Base-by-base conservation (phyloP, 2,329 filamentous ascomycete species). In the Onygenales sp. region DNA sequence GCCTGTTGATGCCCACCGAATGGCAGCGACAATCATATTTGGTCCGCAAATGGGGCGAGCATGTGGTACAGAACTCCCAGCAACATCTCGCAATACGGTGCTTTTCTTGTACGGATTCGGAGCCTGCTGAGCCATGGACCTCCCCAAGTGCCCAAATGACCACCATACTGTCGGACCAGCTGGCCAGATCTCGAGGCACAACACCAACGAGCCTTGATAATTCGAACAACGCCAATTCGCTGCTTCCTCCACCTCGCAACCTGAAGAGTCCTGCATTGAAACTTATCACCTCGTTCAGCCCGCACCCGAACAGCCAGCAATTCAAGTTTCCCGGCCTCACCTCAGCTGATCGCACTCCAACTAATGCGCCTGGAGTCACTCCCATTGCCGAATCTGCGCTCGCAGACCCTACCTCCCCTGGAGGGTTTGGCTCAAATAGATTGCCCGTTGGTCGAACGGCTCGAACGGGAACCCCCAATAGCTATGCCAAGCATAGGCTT, bases 31-130 rank as follows among this genome's bases (percentile, higher is more conserved):
- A 95, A 67, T 85, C 87, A 10, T 86, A 87, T 62, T 82, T 98
- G 47, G 83, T 96, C 57, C 84, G 88, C 61, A 92, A 93, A 74
- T 98, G 93, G 93, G 93, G 93, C 54, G 92, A 96, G 63, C 85
- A 87, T 74, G 88, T 92, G 39, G 85, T 96, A 10, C 85, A 87
- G 57, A 85, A 93, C 61, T 86, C 87, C 13, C 87, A 95, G 62
- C 87, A 93, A 59, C 88, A 95, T 62, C 76, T 98, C 45, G 93
- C 93, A 14, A 93, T 96, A 48, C 80, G 91, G 62, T 97, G 84
- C 70, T 96, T 96, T 67, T 89, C 92, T 48, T 96, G 92, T 67
- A 93, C 89, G 14, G 89, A 87, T 27, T 78, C 86, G 17, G 90
- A 96, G 65, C 86, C 88, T 0, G 83, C 86, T 0, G 89, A 93